Conservation (phyloP, 352 stramenopile genomes). For the Globisporangium mamillatum region DNA sequence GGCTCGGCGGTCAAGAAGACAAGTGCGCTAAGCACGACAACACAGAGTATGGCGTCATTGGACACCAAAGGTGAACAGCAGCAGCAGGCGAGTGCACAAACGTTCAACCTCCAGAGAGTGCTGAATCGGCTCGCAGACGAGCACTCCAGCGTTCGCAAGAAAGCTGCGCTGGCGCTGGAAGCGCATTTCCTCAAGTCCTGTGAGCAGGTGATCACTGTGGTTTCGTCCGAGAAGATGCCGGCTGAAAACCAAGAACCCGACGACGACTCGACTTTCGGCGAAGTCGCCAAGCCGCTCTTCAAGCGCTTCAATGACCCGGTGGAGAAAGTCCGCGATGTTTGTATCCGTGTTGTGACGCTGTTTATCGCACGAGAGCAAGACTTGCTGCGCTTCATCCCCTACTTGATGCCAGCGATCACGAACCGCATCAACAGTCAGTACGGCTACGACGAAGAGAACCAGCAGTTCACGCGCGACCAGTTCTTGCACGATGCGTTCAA, state of each 20-base stretch:
- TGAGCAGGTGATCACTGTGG: not conserved
- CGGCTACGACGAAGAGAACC: conserved; percentile 71
- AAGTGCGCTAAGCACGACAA: not conserved
- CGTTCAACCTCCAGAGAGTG: conserved; percentile 44
- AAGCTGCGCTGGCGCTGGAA: conserved; percentile 53
- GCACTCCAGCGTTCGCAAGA: conserved; percentile 45
- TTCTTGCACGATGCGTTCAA: conserved; percentile 79
- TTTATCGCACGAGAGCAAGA: conserved; percentile 51
- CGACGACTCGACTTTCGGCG: conserved; percentile 21
- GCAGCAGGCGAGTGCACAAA: not conserved
- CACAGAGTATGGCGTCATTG: not conserved
- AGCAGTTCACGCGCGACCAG: conserved; percentile 64
- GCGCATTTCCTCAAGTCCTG: conserved; percentile 29
- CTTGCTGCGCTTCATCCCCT: conserved; percentile 65
- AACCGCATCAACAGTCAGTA: conserved; percentile 67
- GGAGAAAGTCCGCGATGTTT: conserved; percentile 76
- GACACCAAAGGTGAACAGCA: not conserved
- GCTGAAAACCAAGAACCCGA: not conserved
- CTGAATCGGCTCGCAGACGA: conserved; percentile 66
- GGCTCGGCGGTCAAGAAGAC: not conserved
- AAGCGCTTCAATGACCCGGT: conserved; percentile 82
- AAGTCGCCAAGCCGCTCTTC: conserved; percentile 73
- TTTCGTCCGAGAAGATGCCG: not conserved
- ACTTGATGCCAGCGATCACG: conserved; percentile 67
- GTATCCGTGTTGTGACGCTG: conserved; percentile 46